Evolutionary conservation across 176 grass and related monocot species (phyloP), one percentile per base, ranked within the genome.

Genomic region (Zea mays): DNA sequence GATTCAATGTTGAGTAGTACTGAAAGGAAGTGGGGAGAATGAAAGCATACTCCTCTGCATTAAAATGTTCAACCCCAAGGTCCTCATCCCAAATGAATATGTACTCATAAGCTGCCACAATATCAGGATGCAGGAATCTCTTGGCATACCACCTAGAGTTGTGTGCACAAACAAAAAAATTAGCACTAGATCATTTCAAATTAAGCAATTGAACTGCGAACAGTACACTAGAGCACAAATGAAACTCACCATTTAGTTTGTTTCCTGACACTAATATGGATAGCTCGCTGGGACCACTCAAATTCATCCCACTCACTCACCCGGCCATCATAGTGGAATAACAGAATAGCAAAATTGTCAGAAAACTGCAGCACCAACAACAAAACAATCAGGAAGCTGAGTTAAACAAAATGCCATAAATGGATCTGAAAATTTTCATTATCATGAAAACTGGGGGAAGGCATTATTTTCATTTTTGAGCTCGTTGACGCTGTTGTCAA

Each of bases 31-130:
- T 27, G 12, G 5, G 19, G 74, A 67, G 35, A 69, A 9, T 20
- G 33, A 52, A 86, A 45, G 44, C 94, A 72, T 91, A 97, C 93
- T 97, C 90, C 81, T 93, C 93, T 16, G 90, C 93, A 78, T 93
- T 71, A 59, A 97, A 97, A 85, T 97, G 93, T 33, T 97, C 93
- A 54, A 97, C 86, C 60, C 93, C 93, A 66, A 97, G 86, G 73
- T 97, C 93, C 72, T 97, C 93, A 81, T 97, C 93, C 93, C 93
- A 97, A n/a, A 97, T 85, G 59, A 97, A 97, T 90, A 97, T 91
- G 80, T 93, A 97, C 2, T 97, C 90, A 8, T 91, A 97, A 35
- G 88, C 71, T 63, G 84, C 86, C 67, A 91, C 84, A 62, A 97
- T 91, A 74, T 97, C 93, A 87, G 90, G 93, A 68, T 97, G 93